phyloP scores from a whole-genome alignment of 176 grass and related monocot genomes.

The Themeda triandra region DNA sequence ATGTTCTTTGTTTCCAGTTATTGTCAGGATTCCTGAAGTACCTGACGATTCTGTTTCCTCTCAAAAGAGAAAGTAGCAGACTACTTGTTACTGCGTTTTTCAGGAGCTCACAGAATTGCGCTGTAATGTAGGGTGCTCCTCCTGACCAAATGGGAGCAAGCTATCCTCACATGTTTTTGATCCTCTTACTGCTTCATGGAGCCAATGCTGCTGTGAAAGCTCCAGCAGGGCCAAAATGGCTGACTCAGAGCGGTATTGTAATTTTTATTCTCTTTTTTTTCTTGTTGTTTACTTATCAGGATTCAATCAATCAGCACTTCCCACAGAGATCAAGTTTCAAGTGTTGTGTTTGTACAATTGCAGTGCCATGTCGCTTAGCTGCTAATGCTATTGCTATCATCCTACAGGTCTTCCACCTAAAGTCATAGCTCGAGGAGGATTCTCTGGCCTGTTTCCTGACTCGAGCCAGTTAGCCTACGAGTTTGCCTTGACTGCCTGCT shows the following conservation, averaged over 20 bases:
- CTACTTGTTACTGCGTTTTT: not conserved
- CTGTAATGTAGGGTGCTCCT: constrained; percentile 49
- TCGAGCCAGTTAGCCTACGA: constrained; percentile 60
- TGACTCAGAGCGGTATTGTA: constrained; percentile 56
- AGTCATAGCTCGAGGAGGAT: constrained; percentile 76
- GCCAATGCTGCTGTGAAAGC: constrained; percentile 39
- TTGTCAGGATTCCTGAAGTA: not conserved
- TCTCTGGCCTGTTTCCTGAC: constrained; percentile 80
- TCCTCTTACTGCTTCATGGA: constrained; percentile 51
- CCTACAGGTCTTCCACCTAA: constrained; percentile 51
- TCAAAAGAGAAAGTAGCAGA: not conserved
- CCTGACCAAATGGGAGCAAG: constrained; percentile 57
- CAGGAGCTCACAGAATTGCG: not conserved
- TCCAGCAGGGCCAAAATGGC: constrained; percentile 56
- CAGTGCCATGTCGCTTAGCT: not conserved
- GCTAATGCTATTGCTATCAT: constrained; percentile 8
- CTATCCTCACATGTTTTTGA: constrained; percentile 55
- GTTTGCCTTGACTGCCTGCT: constrained; percentile 45
- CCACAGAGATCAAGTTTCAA: not conserved
- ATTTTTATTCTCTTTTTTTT: not conserved
- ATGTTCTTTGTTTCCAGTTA: not conserved
- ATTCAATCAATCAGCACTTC: not conserved
- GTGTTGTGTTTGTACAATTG: not conserved
- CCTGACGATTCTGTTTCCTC: not conserved
- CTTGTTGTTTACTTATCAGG: constrained; percentile 3